These are phyloP conservation scores for Elongisporangium anandrum DNA, from an alignment of 352 stramenopile species.

Conservation along the genomic window DNA sequence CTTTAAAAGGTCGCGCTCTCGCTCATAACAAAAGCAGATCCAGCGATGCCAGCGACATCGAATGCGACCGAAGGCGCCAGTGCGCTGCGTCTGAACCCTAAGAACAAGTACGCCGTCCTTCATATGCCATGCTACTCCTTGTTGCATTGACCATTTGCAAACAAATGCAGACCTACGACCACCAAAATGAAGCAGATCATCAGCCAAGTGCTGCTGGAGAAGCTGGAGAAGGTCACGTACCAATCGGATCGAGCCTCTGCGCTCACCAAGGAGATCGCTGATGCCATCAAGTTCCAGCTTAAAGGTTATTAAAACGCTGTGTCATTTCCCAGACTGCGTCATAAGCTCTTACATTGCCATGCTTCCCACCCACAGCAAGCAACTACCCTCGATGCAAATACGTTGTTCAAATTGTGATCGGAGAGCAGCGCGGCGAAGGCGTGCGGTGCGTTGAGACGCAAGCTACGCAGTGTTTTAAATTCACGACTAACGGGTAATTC, in stretches of 20 bases:
- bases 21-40: background rate
- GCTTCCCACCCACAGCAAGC: conserved; percentile 15
- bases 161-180: conserved; percentile 41
- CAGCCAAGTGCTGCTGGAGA: conserved; percentile 54
- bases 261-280: conserved; percentile 85
- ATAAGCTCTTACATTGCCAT: background rate
- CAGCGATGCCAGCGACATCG: conserved; percentile 31
- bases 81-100: conserved; percentile 51
- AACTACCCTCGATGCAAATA: conserved; percentile 89
- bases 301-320: conserved; percentile 37
- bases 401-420: conserved; percentile 89
- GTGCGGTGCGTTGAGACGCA: conserved; percentile 41
- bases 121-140: background rate
- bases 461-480: too few species aligned
- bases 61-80: conserved; percentile 33
- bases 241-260: conserved; percentile 69
- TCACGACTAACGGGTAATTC: background rate
- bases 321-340: background rate
- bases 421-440: conserved; percentile 85
- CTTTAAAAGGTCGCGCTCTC: background rate
- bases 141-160: background rate
- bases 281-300: conserved; percentile 77
- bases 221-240: conserved; percentile 57
- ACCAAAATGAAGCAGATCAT: conserved; percentile 84
- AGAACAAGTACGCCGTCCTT: conserved; percentile 27